These are phyloP conservation scores for Chloranthus sessilifolius DNA, from an alignment of 164 flowering plant species.

Conservation along the genomic window DNA sequence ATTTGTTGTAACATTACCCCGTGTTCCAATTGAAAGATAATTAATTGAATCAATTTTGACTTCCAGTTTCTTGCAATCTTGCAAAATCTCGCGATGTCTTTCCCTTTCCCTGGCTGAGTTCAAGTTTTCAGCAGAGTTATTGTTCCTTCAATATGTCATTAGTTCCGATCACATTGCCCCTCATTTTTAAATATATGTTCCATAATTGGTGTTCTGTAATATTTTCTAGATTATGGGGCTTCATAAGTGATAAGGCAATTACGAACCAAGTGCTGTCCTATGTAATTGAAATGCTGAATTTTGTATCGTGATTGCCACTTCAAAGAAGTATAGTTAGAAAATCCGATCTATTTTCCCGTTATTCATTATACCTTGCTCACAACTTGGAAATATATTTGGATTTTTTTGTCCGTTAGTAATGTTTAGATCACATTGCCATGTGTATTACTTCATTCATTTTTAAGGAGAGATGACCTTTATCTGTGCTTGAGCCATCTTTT, in stretches of 20 bases:
- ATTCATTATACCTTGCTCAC: conserved; percentile 16
- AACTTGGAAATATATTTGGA: conserved; percentile 14
- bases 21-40: neutral
- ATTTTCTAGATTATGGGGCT: conserved; percentile 3
- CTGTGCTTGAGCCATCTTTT: conserved; percentile 71
- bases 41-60: conserved; percentile 1
- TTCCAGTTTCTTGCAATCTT: neutral
- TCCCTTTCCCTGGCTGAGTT: conserved; percentile 1
- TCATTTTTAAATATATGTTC: neutral
- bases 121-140: neutral
- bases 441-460: conserved; percentile 20
- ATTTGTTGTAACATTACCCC: neutral
- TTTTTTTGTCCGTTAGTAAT: conserved; percentile 5
- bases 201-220: neutral
- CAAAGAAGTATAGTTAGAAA: conserved; percentile 1
- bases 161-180: neutral
- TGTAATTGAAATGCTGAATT: conserved; percentile 13
- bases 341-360: too few species aligned
- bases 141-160: neutral
- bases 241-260: conserved; percentile 6
- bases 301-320: conserved; percentile 9
- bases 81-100: conserved; percentile 4
- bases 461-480: conserved; percentile 78
- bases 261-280: conserved; percentile 4
- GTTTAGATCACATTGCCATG: conserved; percentile 12